Base-by-base conservation (phyloP, 495 filamentous ascomycete genomes). In the Terfezia boudieri region DNA sequence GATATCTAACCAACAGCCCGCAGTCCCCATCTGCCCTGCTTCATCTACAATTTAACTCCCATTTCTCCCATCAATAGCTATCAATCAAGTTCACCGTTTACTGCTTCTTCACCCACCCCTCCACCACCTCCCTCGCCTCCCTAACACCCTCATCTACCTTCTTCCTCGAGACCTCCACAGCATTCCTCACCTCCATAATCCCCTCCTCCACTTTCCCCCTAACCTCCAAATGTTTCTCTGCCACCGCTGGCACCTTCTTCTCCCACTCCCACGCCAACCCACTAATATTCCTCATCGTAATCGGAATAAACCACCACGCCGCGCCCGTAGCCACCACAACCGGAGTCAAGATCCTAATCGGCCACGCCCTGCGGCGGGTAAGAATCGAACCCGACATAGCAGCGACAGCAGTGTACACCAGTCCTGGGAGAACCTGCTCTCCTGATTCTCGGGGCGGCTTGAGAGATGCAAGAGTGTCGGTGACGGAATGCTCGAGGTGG, bases 371-470 rank as follows among this genome's bases (percentile, higher is more conserved):
- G 71, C 92, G 90, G 52, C 90, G 76, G 49, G 83, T 74, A 35
- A 93, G 70, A 64, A 98, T 95, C 59, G 77, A 83, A 58, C 88
- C 88, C 36, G 88, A 82, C 86, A 98, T 94, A 56, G 83, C 78
- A 10, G 86, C 77, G 2, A 98, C 86, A 12, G 94, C 77, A 37
- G 94, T 85, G 70, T 95, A 95, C 57, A 95, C 74, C 38, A 77
- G 67, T 6, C 87, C 86, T 26, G 90, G 90, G 64, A 93, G 76
- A 14, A 96, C 73, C 60, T 76, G 76, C 70, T 98, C 90, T 58
- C 81, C 79, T 51, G 77, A 80, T 64, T 86, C 81, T 55, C 79
- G 78, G 10, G 86, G 72, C 22, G 90, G 90, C 37, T 86, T 87
- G 9, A 98, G 78, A 0, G 80, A 82, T 35, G 86, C 83, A 59